Base-by-base conservation (phyloP, 345 rosid genomes). In the Reutealis trisperma region DNA sequence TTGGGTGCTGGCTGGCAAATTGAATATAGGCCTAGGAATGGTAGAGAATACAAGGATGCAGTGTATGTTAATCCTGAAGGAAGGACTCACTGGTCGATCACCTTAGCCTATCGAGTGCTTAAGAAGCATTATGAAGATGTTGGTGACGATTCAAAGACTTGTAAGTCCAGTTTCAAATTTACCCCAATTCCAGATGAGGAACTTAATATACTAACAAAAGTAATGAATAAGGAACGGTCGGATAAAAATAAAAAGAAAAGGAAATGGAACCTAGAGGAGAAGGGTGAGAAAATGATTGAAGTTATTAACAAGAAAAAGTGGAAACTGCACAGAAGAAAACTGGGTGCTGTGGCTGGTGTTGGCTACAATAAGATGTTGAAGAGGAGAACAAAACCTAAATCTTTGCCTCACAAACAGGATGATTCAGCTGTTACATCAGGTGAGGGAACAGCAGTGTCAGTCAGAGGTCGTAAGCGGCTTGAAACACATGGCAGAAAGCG, bases 41-140 rank as follows among this genome's bases (percentile, higher is more conserved):
- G 88, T 74, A 92, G 72, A 77, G 74, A 65, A 19, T 95, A 95
- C 80, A 61, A 62, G 0, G 98, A 91, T 86, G 92, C 99, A 66
- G 97, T 95, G 42, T 95, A 95, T 89, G 91, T 95, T 74, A 95
- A 89, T 87, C 98, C 96, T 70, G 86, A 88, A 75, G 98, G 98
- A 67, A 93, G 82, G 81, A 92, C 98, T 76, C 97, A 93, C 84
- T 95, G 99, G 99, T 95, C 99, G 58, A 85, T 92, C 76, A 95
- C 99, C 62, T 77, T 83, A 86, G 99, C 99, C 41, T 95, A 95
- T 85, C 85, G 84, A 44, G 75, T 80, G 74, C 92, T 93, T 34
- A 92, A 89, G 85, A 27, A 45, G 60, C 82, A 86, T 51, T 79
- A 80, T 83, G 93, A 93, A 84, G 74, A 71, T 44, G 82, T 60